Evolutionary conservation across 2,329 filamentous ascomycete genomes (phyloP), one percentile per base, ranked within the genome.

Genomic region (Blastomyces percursus): DNA sequence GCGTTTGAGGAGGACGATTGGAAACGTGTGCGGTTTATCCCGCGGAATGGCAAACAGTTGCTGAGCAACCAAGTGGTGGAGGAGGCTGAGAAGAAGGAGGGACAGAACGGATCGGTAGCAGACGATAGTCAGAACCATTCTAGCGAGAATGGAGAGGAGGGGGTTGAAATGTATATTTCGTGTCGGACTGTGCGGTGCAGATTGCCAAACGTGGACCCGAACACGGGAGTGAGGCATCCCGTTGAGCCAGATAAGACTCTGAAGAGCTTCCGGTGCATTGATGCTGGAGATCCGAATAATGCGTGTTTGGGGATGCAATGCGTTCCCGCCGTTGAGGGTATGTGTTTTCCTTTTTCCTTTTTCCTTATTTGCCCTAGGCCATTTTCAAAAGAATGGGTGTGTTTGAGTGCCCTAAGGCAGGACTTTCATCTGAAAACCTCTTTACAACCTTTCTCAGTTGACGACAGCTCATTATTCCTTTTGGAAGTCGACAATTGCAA

Each of bases 181-280:
- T 84, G 81, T 69, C 80, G 82, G n/a, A 84, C 83, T 12, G 78
- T 82, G 2, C 76, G 83, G 55, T 86, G 84, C 70, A 79, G 78
- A 55, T 69, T 86, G 19, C 82, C 83, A 0, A 86, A 85, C 67
- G 82, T 84, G 1, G 79, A 86, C 66, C 83, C 81, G 0, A 75
- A 77, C 21, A 83, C 82, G 1, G 83, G 80, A 1, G 69, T 79
- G 8, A 71, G 77, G n/a, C 79, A 83, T 68, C 64, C 61, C 1
- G 63, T 64, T 52, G 78, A 84, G 69, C 82, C 82, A 30, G 76
- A 78, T 66, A 74, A 74, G 40, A 79, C 80, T 27, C 68, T 84
- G 71, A 78, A 76, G 62, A 74, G 71, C 14, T 81, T 81, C 69
- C 72, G 82, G 14, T 69, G 76, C 50, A 80, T 84, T 65, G 82